Percentiles rank a stretch among this genome's conserved stretches.
phyloP scores from a whole-genome alignment of 345 rosid genomes.

The Draba incana region DNA sequence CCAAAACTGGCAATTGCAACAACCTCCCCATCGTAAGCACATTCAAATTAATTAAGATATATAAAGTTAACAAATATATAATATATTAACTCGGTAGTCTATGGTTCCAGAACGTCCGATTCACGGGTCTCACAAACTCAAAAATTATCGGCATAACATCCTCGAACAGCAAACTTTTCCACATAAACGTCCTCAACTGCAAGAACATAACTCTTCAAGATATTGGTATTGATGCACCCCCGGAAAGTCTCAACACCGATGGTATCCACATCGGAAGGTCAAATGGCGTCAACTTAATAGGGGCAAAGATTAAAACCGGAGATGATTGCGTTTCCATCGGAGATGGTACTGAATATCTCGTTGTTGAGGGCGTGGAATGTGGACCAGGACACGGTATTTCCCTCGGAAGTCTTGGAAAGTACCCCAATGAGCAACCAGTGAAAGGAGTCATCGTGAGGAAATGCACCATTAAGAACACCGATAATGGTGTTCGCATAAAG shows the following conservation, averaged over 20 bases:
- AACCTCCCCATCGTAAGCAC: constrained; percentile 45
- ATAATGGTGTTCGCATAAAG: constrained; percentile 62
- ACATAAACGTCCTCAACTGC: constrained; percentile 45
- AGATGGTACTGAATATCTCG: constrained; percentile 47
- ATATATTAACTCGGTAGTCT: too few relatives aligned
- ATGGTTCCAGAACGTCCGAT: background rate
- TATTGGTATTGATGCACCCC: constrained; percentile 44
- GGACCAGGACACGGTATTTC: constrained; percentile 71
- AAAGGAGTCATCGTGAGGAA: constrained; percentile 46
- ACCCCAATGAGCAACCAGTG: constrained; percentile 53
- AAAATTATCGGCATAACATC: constrained; percentile 42
- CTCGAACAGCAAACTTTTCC: constrained; percentile 54
- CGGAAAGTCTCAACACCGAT: constrained; percentile 55
- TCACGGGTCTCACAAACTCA: constrained; percentile 30
- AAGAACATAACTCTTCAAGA: constrained; percentile 46
- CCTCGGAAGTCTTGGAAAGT: constrained; percentile 62
- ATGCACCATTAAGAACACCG: constrained; percentile 45
- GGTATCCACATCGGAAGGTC: constrained; percentile 64
- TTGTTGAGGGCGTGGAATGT: constrained; percentile 41
- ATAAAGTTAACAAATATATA: background rate
- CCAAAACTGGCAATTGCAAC: constrained; percentile 34
- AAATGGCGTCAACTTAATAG: constrained; percentile 29
- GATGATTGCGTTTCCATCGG: constrained; percentile 64
- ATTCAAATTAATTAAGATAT: background rate
- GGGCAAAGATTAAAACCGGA: constrained; percentile 46